Evolutionary conservation across 2,329 filamentous ascomycete species (phyloP).

Genomic region (Botrytis byssoidea): DNA sequence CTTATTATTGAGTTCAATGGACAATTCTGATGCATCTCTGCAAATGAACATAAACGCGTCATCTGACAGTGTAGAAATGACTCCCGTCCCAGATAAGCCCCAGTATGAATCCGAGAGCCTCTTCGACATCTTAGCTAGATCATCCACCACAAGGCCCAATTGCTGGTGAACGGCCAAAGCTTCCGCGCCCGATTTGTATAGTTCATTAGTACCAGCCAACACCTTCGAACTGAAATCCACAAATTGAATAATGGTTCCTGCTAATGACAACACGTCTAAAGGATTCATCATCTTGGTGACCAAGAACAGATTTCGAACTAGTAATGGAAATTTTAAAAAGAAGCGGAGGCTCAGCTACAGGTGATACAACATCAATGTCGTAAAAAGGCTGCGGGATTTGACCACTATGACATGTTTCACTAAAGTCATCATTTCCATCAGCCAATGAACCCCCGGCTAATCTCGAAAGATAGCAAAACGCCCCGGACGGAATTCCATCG

Average conservation of each 20-base stretch:
- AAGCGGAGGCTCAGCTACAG: neutral
- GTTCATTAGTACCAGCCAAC: conserved; percentile 14
- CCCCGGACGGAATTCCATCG: neutral
- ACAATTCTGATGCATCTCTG: neutral
- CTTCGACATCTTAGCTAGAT: conserved; percentile 8
- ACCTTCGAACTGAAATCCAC: conserved; percentile 26
- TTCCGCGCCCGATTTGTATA: conserved; percentile 21
- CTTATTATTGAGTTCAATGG: neutral
- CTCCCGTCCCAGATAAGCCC: neutral
- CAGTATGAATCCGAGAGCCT: neutral
- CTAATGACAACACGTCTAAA: conserved; percentile 19
- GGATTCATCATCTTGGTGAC: conserved; percentile 14
- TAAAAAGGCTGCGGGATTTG: neutral
- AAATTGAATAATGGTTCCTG: conserved; percentile 24
- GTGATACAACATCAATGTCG: too few species aligned
- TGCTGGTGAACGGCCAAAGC: conserved; percentile 12
- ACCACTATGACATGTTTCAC: neutral
- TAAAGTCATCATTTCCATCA: neutral
- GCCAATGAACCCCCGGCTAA: neutral
- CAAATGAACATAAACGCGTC: neutral
- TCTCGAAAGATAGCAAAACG: neutral
- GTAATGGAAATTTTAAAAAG: neutral
- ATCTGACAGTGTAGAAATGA: neutral
- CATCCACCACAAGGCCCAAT: conserved; percentile 12
- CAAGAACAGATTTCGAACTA: neutral